Evolutionary conservation across 352 stramenopile species (phyloP).

Genomic region (Blastocystis sp.): DNA sequence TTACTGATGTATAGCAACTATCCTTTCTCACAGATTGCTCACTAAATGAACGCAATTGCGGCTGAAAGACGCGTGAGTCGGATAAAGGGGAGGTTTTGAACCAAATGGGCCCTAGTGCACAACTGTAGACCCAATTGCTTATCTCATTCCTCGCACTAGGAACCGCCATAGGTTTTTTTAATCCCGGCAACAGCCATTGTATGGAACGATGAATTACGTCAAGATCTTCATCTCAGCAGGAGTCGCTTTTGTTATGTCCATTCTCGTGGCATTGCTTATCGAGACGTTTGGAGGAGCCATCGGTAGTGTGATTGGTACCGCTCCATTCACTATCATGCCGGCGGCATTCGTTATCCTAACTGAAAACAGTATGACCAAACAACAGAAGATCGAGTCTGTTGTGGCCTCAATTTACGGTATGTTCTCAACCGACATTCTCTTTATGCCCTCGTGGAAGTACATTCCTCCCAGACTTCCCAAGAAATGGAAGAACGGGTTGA

Average conservation of each 20-base stretch:
- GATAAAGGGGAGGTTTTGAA: not conserved
- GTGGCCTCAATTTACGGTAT: slow-evolving; percentile 25
- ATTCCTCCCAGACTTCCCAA: slow-evolving; percentile 47
- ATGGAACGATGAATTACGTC: not conserved
- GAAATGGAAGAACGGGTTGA: slow-evolving; percentile 15
- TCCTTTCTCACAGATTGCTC: too few relatives aligned
- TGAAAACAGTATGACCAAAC: not conserved
- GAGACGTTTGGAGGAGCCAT: slow-evolving; percentile 60
- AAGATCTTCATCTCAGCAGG: slow-evolving; percentile 18
- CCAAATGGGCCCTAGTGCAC: not conserved
- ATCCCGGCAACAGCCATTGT: not conserved
- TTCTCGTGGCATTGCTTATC: slow-evolving; percentile 38
- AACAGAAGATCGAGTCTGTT: not conserved
- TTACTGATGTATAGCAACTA: too few relatives aligned
- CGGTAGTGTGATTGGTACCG: slow-evolving; percentile 46
- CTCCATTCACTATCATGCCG: slow-evolving; percentile 47
- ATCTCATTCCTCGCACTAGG: not conserved
- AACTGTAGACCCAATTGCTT: not conserved
- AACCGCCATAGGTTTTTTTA: too few relatives aligned
- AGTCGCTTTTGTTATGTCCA: slow-evolving; percentile 55
- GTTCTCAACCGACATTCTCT: slow-evolving; percentile 46
- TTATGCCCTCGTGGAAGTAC: slow-evolving; percentile 60
- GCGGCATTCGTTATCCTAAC: slow-evolving; percentile 33
- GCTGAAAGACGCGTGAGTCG: not conserved
- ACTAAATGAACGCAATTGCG: too few relatives aligned